Conservation (phyloP, 352 stramenopile genomes). For the Pythium sp. region DNA sequence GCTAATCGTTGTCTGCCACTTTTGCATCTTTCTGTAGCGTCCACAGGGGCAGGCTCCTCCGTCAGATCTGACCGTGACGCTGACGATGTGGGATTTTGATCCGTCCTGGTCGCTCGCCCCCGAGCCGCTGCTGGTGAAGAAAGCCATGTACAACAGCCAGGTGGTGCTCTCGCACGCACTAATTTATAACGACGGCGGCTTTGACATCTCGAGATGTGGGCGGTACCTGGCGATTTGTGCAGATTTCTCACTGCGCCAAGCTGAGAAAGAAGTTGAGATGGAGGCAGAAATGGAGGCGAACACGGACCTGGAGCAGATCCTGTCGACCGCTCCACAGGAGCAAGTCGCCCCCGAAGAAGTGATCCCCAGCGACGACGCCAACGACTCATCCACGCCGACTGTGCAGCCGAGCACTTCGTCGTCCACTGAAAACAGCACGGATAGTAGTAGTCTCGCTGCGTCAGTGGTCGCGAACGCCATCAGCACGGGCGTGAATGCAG, state of each 20-base stretch:
- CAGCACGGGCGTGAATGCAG: conserved; percentile 11
- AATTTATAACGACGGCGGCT: conserved; percentile 97
- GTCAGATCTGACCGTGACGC: conserved; percentile 91
- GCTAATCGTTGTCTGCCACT: not conserved
- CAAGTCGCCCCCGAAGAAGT: conserved; percentile 36
- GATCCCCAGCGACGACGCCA: conserved; percentile 60
- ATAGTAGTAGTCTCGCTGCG: conserved; percentile 8
- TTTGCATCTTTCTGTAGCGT: conserved; percentile 31
- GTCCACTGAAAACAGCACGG: conserved; percentile 6
- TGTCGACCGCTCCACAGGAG: conserved; percentile 65
- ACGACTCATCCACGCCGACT: conserved; percentile 51
- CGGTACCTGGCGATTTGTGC: conserved; percentile 94
- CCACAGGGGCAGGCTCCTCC: conserved; percentile 69
- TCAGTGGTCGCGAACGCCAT: conserved; percentile 13
- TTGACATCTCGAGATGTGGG: conserved; percentile 95
- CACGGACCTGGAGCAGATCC: conserved; percentile 73
- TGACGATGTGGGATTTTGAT: conserved; percentile 95
- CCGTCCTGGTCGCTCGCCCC: conserved; percentile 69
- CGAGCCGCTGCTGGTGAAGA: conserved; percentile 70
- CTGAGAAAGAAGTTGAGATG: conserved; percentile 83
- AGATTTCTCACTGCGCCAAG: conserved; percentile 91
- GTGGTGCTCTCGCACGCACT: conserved; percentile 90
- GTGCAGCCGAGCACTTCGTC: conserved; percentile 28
- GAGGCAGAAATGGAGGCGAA: conserved; percentile 70
- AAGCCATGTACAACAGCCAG: conserved; percentile 83